These are phyloP conservation scores for Agaricales sp. DNA, from an alignment of 1,284 basidiomycete species.

Conservation along the genomic window DNA sequence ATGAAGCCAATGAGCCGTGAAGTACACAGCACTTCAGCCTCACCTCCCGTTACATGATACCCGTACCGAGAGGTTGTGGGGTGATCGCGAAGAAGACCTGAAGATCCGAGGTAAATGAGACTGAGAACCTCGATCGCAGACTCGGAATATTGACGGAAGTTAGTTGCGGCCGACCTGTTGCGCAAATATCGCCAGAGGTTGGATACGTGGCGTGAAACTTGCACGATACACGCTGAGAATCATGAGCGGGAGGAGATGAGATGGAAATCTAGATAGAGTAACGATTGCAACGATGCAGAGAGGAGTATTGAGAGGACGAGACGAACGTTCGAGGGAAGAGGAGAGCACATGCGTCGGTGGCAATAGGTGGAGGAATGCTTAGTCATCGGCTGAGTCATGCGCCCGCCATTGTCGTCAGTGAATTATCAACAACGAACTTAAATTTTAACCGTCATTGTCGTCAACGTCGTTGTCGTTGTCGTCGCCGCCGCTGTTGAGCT, in stretches of 20 bases:
- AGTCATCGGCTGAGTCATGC: not conserved
- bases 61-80: no score
- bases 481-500: conserved; percentile 2
- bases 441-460: conserved; percentile 1
- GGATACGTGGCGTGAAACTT: no score
- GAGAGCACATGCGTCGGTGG: not conserved
- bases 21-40: no score
- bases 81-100: no score
- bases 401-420: not conserved
- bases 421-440: not conserved
- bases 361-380: not conserved
- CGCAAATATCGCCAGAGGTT: not conserved
- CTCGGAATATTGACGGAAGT: no score
- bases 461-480: not conserved
- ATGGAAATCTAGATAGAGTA: not conserved
- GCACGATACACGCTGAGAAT: not conserved
- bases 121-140: no score
- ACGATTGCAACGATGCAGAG: no score
- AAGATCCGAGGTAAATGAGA: no score
- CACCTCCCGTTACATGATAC: no score
- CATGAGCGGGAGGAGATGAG: not conserved
- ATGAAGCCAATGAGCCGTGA: no score
- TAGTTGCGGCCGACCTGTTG: no score
- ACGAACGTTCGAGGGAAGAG: not conserved
- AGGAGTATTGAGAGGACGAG: no score